A percentile compares a stretch with the other conserved stretches of the same genome.
These are phyloP conservation scores for Centella asiatica DNA, from an alignment of 129 eudicot genomes.

Conservation along the genomic window DNA sequence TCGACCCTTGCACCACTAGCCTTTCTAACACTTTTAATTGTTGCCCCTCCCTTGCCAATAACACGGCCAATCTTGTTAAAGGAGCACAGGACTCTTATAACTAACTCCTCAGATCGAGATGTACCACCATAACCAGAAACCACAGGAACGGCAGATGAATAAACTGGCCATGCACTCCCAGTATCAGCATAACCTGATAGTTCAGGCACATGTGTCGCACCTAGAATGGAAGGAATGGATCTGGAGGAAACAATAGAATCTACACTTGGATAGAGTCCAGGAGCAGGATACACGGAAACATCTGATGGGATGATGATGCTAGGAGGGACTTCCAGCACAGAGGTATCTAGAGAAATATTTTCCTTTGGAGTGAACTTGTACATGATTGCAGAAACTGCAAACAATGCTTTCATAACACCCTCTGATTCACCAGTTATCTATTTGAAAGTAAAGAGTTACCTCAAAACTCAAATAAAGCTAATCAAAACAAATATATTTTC, in stretches of 20 bases:
- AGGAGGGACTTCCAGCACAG: slow-evolving; percentile 60
- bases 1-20: slow-evolving; percentile 89
- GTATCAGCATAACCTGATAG: slow-evolving; percentile 66
- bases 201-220: slow-evolving; percentile 53
- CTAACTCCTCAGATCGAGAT: slow-evolving; percentile 62
- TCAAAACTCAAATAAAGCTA: background rate
- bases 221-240: slow-evolving; percentile 52
- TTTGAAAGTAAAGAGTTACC: slow-evolving; percentile 9
- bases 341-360: slow-evolving; percentile 65
- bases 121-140: slow-evolving; percentile 66
- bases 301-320: slow-evolving; percentile 91
- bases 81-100: slow-evolving; percentile 62
- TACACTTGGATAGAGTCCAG: slow-evolving; percentile 57
- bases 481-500: background rate
- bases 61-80: slow-evolving; percentile 80
- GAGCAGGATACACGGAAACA: slow-evolving; percentile 59
- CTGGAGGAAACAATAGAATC: slow-evolving; percentile 58
- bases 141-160: slow-evolving; percentile 64
- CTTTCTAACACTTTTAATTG: slow-evolving; percentile 83
- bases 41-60: slow-evolving; percentile 79
- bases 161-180: slow-evolving; percentile 66
- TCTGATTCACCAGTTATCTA: slow-evolving; percentile 88
- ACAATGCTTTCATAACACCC: slow-evolving; percentile 67
- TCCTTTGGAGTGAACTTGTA: slow-evolving; percentile 88
- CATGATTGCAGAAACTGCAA: slow-evolving; percentile 84